Evolutionary conservation across 495 filamentous ascomycete genomes (phyloP).

Genomic region (Hypomontagnella monticulosa): DNA sequence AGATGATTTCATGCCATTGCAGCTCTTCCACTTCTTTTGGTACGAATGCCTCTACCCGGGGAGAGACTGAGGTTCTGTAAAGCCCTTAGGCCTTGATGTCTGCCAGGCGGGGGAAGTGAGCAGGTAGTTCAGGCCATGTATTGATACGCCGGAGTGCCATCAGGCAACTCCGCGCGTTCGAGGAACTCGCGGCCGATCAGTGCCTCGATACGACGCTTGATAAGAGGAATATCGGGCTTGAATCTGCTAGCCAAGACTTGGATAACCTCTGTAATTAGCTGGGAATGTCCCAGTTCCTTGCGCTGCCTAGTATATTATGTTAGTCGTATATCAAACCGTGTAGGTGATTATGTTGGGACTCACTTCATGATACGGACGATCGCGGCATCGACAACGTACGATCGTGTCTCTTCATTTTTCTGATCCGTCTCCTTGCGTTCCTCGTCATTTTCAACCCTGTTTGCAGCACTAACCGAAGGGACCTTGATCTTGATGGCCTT

Average conservation of each 20-base stretch:
- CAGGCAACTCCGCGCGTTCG: slow-evolving; percentile 73
- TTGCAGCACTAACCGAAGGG: slow-evolving; percentile 73
- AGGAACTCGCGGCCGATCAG: slow-evolving; percentile 93
- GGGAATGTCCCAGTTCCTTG: slow-evolving; percentile 80
- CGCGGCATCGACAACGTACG: slow-evolving; percentile 83
- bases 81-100: too few species aligned
- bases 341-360: slow-evolving; percentile 38
- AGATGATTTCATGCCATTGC: background rate
- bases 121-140: slow-evolving; percentile 37
- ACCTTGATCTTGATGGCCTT: slow-evolving; percentile 85
- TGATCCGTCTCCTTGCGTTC: slow-evolving; percentile 89
- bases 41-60: background rate
- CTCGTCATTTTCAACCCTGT: slow-evolving; percentile 84
- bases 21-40: background rate
- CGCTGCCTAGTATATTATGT: slow-evolving; percentile 72
- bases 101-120: background rate
- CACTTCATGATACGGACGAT: slow-evolving; percentile 98
- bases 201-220: slow-evolving; percentile 94
- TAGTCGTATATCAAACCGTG: slow-evolving; percentile 19
- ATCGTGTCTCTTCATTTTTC: slow-evolving; percentile 83
- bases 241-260: slow-evolving; percentile 81
- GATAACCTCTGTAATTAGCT: slow-evolving; percentile 87
- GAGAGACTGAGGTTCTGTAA: background rate
- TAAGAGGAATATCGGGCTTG: slow-evolving; percentile 86
- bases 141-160: slow-evolving; percentile 44